These are phyloP conservation scores for Pseudogymnoascus destructans DNA, from an alignment of 2,329 filamentous ascomycete genomes.

Conservation along the genomic window DNA sequence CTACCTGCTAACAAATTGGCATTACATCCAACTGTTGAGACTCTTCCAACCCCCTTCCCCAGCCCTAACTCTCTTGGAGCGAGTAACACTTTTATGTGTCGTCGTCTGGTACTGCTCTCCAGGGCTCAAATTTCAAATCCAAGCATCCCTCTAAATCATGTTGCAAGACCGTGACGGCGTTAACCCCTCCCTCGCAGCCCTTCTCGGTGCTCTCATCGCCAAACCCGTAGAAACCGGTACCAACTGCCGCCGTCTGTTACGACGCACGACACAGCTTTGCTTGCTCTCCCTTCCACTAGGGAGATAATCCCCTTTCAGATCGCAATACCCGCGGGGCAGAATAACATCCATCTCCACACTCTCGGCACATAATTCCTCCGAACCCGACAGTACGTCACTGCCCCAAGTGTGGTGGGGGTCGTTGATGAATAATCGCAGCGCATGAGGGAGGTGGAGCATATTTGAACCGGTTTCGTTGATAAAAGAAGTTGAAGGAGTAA, in stretches of 20 bases:
- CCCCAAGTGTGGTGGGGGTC: not conserved
- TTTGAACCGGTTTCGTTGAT: not conserved
- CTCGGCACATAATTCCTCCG: not conserved
- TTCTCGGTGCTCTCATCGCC: not conserved
- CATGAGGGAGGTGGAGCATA: slow-evolving; percentile 4
- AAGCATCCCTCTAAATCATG: not conserved
- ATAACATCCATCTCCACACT: not conserved
- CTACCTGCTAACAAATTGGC: not conserved
- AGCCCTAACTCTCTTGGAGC: not conserved
- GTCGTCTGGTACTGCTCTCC: not conserved
- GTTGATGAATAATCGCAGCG: slow-evolving; percentile 5
- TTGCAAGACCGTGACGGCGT: not conserved
- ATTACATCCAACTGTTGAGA: not conserved
- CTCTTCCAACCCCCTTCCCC: not conserved
- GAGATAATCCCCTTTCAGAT: not conserved
- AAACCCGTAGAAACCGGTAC: not conserved
- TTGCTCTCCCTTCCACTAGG: not conserved
- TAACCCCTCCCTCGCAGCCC: not conserved
- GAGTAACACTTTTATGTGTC: not conserved
- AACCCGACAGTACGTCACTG: not conserved
- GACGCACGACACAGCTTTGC: not conserved
- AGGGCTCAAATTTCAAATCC: not conserved
- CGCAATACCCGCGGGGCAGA: not conserved
- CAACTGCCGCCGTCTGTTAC: not conserved
- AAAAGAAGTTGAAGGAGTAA: not conserved